These are phyloP conservation scores for Lachnellula suecica DNA, from an alignment of 2,329 filamentous ascomycete genomes.

Conservation along the genomic window DNA sequence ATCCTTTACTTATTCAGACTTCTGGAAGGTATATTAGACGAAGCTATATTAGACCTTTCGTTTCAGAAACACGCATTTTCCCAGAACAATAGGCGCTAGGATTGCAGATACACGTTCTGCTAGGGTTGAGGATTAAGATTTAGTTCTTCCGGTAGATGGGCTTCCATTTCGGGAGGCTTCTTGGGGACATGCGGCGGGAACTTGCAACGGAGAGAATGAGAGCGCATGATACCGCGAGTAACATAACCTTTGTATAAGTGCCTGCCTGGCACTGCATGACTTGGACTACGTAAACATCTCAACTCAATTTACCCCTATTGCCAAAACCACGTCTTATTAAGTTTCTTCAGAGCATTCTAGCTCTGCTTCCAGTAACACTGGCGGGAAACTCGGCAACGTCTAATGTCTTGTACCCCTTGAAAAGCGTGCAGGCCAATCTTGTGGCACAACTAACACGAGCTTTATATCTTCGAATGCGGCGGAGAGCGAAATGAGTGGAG, in stretches of 20 bases:
- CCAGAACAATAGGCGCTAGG: background rate
- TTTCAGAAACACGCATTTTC: background rate
- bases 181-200: background rate
- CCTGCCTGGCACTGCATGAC: background rate
- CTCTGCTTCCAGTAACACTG: background rate
- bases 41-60: background rate
- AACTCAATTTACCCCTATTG: background rate
- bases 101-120: too few relatives aligned
- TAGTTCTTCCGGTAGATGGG: too few relatives aligned
- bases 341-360: background rate
- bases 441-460: slow-evolving; percentile 6
- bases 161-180: too few relatives aligned
- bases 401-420: background rate
- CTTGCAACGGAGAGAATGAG: background rate
- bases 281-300: too few relatives aligned
- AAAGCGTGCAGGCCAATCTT: slow-evolving; percentile 6
- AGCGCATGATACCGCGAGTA: too few relatives aligned
- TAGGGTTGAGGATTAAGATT: too few relatives aligned
- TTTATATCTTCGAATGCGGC: background rate
- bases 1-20: background rate
- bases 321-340: background rate
- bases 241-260: too few relatives aligned
- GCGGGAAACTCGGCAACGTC: background rate
- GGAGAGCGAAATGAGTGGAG: background rate
- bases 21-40: too few relatives aligned